phyloP scores from a whole-genome alignment of 371 early-diverging fungal genomes.

The Rozella allomycis region DNA sequence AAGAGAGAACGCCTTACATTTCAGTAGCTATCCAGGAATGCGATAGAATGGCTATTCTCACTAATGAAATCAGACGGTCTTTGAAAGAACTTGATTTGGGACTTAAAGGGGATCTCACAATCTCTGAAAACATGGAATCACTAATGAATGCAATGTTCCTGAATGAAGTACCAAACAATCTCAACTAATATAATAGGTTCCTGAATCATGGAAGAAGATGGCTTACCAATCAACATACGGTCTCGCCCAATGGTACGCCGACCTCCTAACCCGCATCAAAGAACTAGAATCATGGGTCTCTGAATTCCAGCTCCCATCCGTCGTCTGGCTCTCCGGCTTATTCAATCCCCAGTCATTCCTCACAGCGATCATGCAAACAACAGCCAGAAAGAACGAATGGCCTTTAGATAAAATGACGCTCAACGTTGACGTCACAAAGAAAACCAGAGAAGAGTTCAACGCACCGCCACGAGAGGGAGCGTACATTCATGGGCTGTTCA shows the following conservation, averaged over 20 bases:
- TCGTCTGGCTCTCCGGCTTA: constrained; percentile 31
- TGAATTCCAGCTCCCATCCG: constrained; percentile 34
- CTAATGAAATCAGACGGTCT: constrained; percentile 26
- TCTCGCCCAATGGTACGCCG: constrained; percentile 28
- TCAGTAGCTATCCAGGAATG: constrained; percentile 36
- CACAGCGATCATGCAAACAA: constrained; percentile 41
- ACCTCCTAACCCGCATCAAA: constrained; percentile 29
- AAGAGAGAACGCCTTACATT: constrained; percentile 38
- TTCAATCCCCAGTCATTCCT: constrained; percentile 41
- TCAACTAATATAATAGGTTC: no score
- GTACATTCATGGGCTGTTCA: constrained; percentile 32
- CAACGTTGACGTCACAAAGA: constrained; percentile 36
- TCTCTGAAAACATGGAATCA: constrained; percentile 28
- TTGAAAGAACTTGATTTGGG: constrained; percentile 33
- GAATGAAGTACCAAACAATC: constrained; percentile 14
- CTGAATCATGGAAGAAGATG: constrained; percentile 30
- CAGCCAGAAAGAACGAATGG: constrained; percentile 37
- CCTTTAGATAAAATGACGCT: constrained; percentile 35
- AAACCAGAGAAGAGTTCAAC: constrained; percentile 29
- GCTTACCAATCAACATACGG: constrained; percentile 31
- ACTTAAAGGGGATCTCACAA: constrained; percentile 33
- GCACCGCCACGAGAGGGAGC: constrained; percentile 35
- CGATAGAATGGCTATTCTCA: constrained; percentile 32
- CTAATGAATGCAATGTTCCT: constrained; percentile 30
- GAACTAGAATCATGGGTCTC: constrained; percentile 36